Evolutionary conservation across 345 rosid species (phyloP), one percentile per base, ranked within the genome.

Genomic region (Lenwebbia sp.): DNA sequence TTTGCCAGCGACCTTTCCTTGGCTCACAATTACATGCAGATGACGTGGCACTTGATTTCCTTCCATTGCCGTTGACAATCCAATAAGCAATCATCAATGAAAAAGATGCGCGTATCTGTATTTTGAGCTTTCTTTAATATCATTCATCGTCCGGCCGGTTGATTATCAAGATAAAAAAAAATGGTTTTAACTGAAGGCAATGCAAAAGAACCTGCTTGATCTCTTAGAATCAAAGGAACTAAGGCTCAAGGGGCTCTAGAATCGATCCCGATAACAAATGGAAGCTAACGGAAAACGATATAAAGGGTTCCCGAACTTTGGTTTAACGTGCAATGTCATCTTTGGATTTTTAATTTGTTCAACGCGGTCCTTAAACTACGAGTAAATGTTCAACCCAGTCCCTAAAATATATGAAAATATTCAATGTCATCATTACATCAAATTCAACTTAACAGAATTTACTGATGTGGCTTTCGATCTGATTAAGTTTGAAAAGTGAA

Each of bases 291-390:
- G 22, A 62, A 62, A 30, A 62, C 17, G 21, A 30, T 22, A 30
- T 8, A 62, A 15, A 14, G 14, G 17, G 1, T 28, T 5, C 33
- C 1, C 2, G 4, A 30, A 30, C 17, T 30, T 14, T 62, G 10
- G 5, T 62, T 1, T 1, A 30, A 30, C 5, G 0, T 52, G 6
- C 19, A 14, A 5, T 52, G 21, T 52, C 7, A 2, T 52, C 54
- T 52, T 1, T 17, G 17, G 3, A 53, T 0, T 17, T 53, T 53
- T 17, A 15, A 30, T 62, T 30, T 15, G 5, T 62, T 62, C 1
- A 0, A 62, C 1, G 1, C 8, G 3, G 5, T 4, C 4, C 0
- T 6, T 0, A 7, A n/a, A n/a, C n/a, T n/a, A n/a, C n/a, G n/a
- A n/a, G n/a, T 30, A 62, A 30, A 30, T 30, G 1, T 62, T 0